Conservation (phyloP, 768 basidiomycete genomes). For the Tylopilus cervinicoccineus region DNA sequence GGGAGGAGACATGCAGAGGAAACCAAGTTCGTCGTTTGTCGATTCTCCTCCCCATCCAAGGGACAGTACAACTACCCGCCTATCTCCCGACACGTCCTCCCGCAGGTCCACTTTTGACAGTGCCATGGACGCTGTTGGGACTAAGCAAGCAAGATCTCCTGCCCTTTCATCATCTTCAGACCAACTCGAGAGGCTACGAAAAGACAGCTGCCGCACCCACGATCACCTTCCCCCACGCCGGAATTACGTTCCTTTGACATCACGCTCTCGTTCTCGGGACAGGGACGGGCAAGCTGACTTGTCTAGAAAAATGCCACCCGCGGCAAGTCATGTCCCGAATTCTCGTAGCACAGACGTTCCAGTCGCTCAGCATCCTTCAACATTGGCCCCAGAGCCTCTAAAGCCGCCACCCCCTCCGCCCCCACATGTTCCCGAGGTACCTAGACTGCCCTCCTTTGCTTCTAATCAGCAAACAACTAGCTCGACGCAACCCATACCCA, state of each 20-base stretch:
- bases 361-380: neutral
- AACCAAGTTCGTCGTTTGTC: neutral
- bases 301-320: conserved; percentile 1
- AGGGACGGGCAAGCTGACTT: conserved; percentile 1
- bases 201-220: conserved; percentile 7
- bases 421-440: conserved; percentile 14
- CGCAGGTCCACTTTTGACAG: conserved; percentile 14
- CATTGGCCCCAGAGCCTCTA: conserved; percentile 12
- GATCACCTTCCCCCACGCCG: conserved; percentile 5
- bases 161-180: conserved; percentile 25
- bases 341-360: neutral
- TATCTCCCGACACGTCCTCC: conserved; percentile 13
- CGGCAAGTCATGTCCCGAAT: neutral
- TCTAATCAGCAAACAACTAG: conserved; percentile 8
- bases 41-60: conserved; percentile 17
- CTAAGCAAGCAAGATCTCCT: conserved; percentile 22
- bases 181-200: conserved; percentile 21
- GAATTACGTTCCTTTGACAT: conserved; percentile 4
- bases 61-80: conserved; percentile 11
- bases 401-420: conserved; percentile 17
- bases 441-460: conserved; percentile 18
- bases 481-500: neutral
- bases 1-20: conserved; percentile 8
- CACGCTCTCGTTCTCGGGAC: conserved; percentile 12
- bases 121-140: conserved; percentile 1